These are phyloP conservation scores for Lactarius indigo DNA, from an alignment of 768 basidiomycete genomes.

Conservation along the genomic window DNA sequence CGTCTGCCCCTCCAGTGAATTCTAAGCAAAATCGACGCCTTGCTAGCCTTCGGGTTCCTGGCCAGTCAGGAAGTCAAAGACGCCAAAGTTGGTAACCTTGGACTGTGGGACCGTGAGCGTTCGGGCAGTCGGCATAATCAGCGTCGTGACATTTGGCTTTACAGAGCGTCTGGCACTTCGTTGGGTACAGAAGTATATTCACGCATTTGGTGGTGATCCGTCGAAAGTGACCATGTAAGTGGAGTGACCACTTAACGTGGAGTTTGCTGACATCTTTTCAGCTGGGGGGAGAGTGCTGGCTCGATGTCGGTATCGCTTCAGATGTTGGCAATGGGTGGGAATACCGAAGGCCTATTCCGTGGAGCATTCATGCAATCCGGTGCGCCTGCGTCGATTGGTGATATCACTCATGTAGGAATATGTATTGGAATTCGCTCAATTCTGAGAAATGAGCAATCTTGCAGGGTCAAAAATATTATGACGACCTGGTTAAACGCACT, in stretches of 20 bases:
- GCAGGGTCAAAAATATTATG: constrained; percentile 37
- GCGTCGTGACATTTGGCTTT: background rate
- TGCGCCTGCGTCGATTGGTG: constrained; percentile 32
- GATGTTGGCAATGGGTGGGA: constrained; percentile 39
- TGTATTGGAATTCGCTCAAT: constrained; percentile 19
- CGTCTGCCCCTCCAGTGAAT: background rate
- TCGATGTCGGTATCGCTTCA: constrained; percentile 45
- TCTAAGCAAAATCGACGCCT: background rate
- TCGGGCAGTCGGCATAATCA: background rate
- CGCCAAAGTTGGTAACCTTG: constrained; percentile 56
- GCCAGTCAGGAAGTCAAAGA: constrained; percentile 48
- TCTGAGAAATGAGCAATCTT: background rate
- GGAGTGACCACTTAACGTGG: constrained; percentile 1
- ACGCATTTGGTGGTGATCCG: constrained; percentile 60
- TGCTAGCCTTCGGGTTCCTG: constrained; percentile 47
- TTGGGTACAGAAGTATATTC: constrained; percentile 66
- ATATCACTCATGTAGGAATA: constrained; percentile 34
- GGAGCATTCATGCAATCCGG: constrained; percentile 45
- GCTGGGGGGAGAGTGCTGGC: constrained; percentile 52
- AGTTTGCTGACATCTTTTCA: constrained; percentile 19
- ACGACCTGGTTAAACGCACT: constrained; percentile 36
- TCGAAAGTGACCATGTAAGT: constrained; percentile 54
- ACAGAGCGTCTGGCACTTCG: constrained; percentile 53
- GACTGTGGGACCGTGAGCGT: constrained; percentile 56
- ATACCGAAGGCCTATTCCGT: constrained; percentile 37